Percentiles rank a stretch among this genome's conserved stretches.
phyloP scores from a whole-genome alignment of 2,329 filamentous ascomycete species.

The Pseudogymnoascus sp. region DNA sequence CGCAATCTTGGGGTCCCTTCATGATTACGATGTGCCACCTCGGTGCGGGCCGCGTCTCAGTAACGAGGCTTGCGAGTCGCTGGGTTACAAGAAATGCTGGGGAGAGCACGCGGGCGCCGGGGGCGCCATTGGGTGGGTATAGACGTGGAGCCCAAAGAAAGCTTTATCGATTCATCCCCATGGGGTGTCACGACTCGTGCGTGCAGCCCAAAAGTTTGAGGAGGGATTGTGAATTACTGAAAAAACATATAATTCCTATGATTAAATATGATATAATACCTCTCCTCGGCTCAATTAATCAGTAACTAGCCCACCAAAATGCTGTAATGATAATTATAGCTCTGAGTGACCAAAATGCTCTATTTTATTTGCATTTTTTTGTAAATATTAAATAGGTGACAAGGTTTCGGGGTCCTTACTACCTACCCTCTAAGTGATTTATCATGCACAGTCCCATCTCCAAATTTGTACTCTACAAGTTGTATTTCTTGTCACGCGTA shows the following conservation, averaged over 20 bases:
- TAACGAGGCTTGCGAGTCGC: neutral
- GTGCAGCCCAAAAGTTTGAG: neutral
- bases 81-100: slow-evolving; percentile 1
- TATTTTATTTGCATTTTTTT: neutral
- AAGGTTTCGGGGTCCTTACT: neutral
- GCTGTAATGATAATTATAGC: neutral
- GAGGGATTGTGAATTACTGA: neutral
- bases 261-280: neutral
- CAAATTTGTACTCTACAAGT: neutral
- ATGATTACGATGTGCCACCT: neutral
- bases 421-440: neutral
- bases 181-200: slow-evolving; percentile 4
- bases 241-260: neutral
- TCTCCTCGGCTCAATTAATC: neutral
- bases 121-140: neutral
- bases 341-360: neutral
- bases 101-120: neutral
- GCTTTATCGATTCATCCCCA: slow-evolving; percentile 1
- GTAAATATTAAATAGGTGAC: neutral
- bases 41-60: slow-evolving; percentile 5
- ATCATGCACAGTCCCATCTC: neutral
- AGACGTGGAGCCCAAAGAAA: neutral
- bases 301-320: neutral
- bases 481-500: slow-evolving; percentile 5
- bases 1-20: neutral